Conservation (phyloP, 129 eudicot genomes). For the Apium graveolens region DNA sequence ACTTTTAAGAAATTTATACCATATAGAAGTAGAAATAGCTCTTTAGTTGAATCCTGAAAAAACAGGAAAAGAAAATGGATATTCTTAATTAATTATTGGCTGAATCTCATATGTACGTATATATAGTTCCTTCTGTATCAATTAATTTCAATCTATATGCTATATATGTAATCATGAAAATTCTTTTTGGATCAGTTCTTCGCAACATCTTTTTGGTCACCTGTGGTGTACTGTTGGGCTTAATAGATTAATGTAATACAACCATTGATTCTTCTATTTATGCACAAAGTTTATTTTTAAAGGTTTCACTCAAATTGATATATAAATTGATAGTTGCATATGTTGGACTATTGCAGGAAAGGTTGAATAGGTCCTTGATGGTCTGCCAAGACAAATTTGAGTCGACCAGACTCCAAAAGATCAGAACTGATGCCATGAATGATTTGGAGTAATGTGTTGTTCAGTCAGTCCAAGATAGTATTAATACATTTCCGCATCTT, state of each 20-base stretch:
- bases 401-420: constrained; percentile 59
- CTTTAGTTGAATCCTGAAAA: neutral
- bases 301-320: neutral
- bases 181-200: neutral
- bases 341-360: constrained; percentile 45
- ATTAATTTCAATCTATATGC: too few relatives aligned
- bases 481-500: constrained; percentile 53
- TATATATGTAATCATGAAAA: too few relatives aligned
- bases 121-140: neutral
- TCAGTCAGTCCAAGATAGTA: constrained; percentile 50
- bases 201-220: neutral
- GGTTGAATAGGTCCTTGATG: constrained; percentile 53
- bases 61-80: too few relatives aligned
- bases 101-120: neutral
- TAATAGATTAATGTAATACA: neutral
- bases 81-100: neutral
- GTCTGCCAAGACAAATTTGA: constrained; percentile 94
- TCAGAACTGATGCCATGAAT: constrained; percentile 33
- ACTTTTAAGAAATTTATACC: neutral
- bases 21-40: neutral
- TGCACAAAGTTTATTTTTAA: neutral
- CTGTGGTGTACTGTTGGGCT: neutral
- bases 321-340: neutral
- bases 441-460: constrained; percentile 80
- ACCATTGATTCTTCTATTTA: neutral